Conservation (phyloP, 805 yeast species). For the Lachancea sp. region DNA sequence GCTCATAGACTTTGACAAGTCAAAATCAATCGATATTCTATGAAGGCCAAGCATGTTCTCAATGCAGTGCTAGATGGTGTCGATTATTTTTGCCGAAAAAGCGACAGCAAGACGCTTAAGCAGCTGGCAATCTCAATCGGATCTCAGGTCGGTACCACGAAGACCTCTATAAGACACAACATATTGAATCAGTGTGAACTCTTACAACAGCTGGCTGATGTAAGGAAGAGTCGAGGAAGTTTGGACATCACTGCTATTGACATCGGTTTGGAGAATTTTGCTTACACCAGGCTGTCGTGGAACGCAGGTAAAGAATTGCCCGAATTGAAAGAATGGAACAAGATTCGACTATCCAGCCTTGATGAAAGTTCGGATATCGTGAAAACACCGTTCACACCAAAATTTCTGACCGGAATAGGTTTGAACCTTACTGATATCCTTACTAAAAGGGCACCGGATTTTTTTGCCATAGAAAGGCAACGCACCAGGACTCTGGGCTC, state of each 20-base stretch:
- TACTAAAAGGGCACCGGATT: slow-evolving; percentile 31
- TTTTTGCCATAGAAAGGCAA: slow-evolving; percentile 50
- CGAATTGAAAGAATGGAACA: slow-evolving; percentile 31
- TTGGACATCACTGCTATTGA: slow-evolving; percentile 32
- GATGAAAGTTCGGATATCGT: slow-evolving; percentile 4
- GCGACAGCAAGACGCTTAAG: slow-evolving; percentile 15
- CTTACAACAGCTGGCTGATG: slow-evolving; percentile 12
- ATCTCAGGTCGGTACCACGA: slow-evolving; percentile 18
- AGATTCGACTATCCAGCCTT: slow-evolving; percentile 25
- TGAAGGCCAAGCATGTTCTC: not conserved
- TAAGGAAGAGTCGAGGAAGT: slow-evolving; percentile 9
- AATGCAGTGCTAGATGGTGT: slow-evolving; percentile 1
- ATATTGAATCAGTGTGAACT: slow-evolving; percentile 13
- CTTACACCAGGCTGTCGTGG: slow-evolving; percentile 26
- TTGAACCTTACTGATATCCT: slow-evolving; percentile 24
- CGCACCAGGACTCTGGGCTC: slow-evolving; percentile 46
- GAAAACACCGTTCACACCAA: slow-evolving; percentile 6
- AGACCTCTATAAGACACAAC: slow-evolving; percentile 11
- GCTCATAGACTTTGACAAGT: too few relatives aligned
- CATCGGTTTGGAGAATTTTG: slow-evolving; percentile 35
- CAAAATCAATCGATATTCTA: too few relatives aligned
- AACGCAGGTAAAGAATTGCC: slow-evolving; percentile 21
- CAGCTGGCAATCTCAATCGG: slow-evolving; percentile 20
- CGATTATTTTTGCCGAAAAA: slow-evolving; percentile 14
- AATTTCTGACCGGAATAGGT: slow-evolving; percentile 14